Evolutionary conservation across 495 filamentous ascomycete species (phyloP), one percentile per base, ranked within the genome.

Genomic region (Xylaria grammica): DNA sequence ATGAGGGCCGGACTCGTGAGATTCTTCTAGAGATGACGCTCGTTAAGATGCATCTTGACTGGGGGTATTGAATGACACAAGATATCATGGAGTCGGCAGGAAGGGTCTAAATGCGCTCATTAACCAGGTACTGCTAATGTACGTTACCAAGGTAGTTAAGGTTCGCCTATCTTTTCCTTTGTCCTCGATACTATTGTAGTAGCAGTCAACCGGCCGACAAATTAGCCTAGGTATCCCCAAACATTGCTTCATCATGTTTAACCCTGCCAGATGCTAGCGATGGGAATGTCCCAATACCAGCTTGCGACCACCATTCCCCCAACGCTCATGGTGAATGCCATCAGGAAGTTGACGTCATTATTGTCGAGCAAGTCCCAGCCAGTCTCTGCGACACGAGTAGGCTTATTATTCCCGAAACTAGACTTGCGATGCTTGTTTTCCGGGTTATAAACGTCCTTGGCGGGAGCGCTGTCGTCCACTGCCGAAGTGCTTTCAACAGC

Each of bases 311-410:
- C 81, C 87, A 99, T 97, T 8, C 88, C 91, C 4, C 86, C 86
- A 15, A 92, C 38, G 72, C 91, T 97, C 87, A 96, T 95, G 0
- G 77, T 75, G 9, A 85, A 78, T 0, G 94, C 94, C 94, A 97
- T 97, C 27, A 93, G 70, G 24, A 96, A 80, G 72, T 99, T 99
- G 62, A 99, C 93, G 27, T 87, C 89, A 72, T 99, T 99, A 69
- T 99, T 99, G 72, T 95, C 92, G 64, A 97, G 78, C 68, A 95
- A 71, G 66, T 96, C 91, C 71, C 77, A 79, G 8, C 91, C 94
- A 58, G 80, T 90, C 71, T 89, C 91, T 0, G 93, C 77, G 30
- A 87, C 84, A 13, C 93, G 82, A 61, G 90, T 93, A 66, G 88
- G 86, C 66, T 85, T 86, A 42, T 78, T 78, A 36, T 85, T 78